These are phyloP conservation scores for Fagopyrum tataricum DNA, from an alignment of 148 eudicot species.

Conservation along the genomic window DNA sequence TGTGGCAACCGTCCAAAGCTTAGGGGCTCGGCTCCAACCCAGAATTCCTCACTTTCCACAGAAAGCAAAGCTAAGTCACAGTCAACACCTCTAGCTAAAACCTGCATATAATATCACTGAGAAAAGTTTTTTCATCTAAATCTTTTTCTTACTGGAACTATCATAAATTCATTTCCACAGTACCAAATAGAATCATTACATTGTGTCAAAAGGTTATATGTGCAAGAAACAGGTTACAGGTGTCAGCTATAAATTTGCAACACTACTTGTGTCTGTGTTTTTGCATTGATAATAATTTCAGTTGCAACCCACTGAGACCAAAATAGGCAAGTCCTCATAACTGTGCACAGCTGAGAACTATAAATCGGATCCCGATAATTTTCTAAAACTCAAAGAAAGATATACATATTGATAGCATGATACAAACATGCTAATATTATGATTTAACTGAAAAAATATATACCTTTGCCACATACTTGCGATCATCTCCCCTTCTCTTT, in stretches of 20 bases:
- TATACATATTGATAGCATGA: not conserved
- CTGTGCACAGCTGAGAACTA: not conserved
- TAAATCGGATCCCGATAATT: not conserved
- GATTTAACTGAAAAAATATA: conserved; percentile 6
- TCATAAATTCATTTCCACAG: not conserved
- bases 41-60: conserved; percentile 80
- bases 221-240: not conserved
- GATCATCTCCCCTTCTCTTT: conserved; percentile 95
- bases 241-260: not conserved
- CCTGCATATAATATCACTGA: conserved; percentile 42
- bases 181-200: not conserved
- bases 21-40: conserved; percentile 85
- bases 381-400: not conserved
- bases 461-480: conserved; percentile 99
- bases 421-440: not conserved
- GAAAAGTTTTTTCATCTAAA: conserved; percentile 14
- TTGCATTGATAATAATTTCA: not conserved
- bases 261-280: not conserved
- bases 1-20: conserved; percentile 69
- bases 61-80: conserved; percentile 93
- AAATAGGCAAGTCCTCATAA: not conserved
- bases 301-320: not conserved
- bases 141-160: not conserved
- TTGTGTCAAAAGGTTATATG: not conserved
- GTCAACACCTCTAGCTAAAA: conserved; percentile 87